Base-by-base conservation (phyloP, 1,139 yeast species). In the Spencermartinsiella ligniputridi region DNA sequence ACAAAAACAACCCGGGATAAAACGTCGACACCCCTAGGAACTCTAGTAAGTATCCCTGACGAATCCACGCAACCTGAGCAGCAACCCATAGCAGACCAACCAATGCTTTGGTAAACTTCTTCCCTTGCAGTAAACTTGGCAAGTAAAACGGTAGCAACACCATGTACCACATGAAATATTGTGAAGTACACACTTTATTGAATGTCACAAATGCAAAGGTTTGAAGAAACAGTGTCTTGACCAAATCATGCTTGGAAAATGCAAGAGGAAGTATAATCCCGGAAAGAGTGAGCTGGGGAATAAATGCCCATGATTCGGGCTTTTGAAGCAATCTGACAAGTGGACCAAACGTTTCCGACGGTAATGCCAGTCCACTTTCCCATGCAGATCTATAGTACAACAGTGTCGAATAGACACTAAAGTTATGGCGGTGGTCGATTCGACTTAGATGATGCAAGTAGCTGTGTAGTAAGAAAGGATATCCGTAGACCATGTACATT, bases 371-470 rank as follows among this genome's bases (percentile, higher is more conserved):
- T 5, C 32, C 32, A 15, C 15, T 27, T 15, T 27, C 32, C 32
- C 32, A 27, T 9, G 32, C 57, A n/a, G 68, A 62, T 6, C 64
- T 52, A 45, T 67, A 62, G 66, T 92, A 92, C 39, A 92, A 68
- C 25, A 81, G 70, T 16, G 88, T 70, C 58, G 92, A 87, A 74
- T 90, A 92, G 1, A 90, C 74, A 1, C 96, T 87, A 59, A 92
- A 92, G 64, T 92, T 92, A 66, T 92, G 98, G 43, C 98, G 79
- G 63, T 92, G 98, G 62, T 92, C 98, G 12, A 88, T 66, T 49
- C 98, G 72, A 3, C 78, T 72, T 41, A 92, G 67, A 62, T 92
- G 98, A 61, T 92, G 92, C 11, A 88, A 60, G 61, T 87, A 89
- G 0, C 97, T 76, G 55, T 90, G 83, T 41, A 78, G 71, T n/a